phyloP scores from a whole-genome alignment of 2,329 filamentous ascomycete species.

The Diaporthe eres region DNA sequence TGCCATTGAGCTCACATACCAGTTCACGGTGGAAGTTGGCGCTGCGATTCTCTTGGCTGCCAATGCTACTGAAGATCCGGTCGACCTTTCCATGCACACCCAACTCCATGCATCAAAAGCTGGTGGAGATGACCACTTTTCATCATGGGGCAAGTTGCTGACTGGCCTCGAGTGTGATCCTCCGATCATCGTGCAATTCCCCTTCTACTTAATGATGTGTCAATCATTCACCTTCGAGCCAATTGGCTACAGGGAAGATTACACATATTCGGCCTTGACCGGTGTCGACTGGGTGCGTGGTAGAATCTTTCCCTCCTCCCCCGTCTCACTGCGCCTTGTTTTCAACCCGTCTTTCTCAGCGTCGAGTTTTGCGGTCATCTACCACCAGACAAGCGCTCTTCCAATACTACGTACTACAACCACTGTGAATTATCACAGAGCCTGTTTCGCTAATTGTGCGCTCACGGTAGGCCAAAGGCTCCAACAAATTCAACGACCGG shows the following conservation, averaged over 20 bases:
- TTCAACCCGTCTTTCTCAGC: neutral
- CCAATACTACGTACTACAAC: neutral
- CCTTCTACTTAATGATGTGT: neutral
- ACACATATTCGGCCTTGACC: neutral
- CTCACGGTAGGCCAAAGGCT: neutral
- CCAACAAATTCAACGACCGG: neutral
- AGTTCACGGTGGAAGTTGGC: constrained; percentile 7
- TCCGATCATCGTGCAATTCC: neutral
- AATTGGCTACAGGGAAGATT: neutral
- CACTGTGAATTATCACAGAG: neutral
- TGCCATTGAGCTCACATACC: constrained; percentile 27
- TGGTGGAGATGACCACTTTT: neutral
- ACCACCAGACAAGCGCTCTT: neutral
- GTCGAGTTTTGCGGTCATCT: neutral
- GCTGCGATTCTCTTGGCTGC: constrained; percentile 28
- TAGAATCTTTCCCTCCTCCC: neutral
- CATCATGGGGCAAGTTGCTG: neutral
- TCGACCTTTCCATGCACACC: neutral
- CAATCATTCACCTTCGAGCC: neutral
- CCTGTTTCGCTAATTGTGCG: neutral
- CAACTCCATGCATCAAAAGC: constrained; percentile 17
- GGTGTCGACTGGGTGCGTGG: neutral
- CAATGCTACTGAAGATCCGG: neutral
- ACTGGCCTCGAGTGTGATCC: neutral
- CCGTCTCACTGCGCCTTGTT: neutral